phyloP scores from a whole-genome alignment of 2,329 filamentous ascomycete genomes.

The Eutypa lata region DNA sequence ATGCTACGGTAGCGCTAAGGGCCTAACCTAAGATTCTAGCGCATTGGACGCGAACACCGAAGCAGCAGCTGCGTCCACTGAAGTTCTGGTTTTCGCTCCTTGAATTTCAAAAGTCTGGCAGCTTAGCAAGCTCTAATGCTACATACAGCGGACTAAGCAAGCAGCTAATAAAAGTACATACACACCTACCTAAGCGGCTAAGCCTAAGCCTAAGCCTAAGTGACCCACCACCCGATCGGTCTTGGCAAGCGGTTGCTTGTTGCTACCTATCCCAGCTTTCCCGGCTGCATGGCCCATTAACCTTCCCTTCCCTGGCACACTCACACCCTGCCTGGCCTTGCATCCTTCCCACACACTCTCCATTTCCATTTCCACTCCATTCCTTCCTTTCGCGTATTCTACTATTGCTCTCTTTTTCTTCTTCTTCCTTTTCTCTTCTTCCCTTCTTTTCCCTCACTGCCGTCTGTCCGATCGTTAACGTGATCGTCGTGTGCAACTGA shows the following conservation, averaged over 20 bases:
- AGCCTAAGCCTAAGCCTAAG: too few relatives aligned
- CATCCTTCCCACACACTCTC: background rate
- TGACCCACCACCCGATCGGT: background rate
- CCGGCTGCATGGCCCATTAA: background rate
- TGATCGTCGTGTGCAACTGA: constrained; percentile 1
- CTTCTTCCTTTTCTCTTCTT: constrained; percentile 9
- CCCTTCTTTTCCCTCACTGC: constrained; percentile 4
- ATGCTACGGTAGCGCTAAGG: too few relatives aligned
- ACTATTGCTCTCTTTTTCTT: constrained; percentile 6
- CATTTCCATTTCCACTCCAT: background rate
- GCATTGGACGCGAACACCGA: background rate
- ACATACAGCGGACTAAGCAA: too few relatives aligned
- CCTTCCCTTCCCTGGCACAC: background rate
- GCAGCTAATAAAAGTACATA: too few relatives aligned
- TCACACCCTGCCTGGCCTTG: background rate
- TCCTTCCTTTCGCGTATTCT: background rate
- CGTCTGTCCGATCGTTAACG: constrained; percentile 3
- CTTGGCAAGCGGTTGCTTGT: background rate
- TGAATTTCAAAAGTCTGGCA: background rate
- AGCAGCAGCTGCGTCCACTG: background rate
- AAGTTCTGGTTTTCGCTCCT: background rate
- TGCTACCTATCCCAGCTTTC: background rate
- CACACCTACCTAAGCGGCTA: too few relatives aligned
- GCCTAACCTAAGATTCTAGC: too few relatives aligned
- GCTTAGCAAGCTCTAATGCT: too few relatives aligned